Percentiles rank a stretch among this genome's conserved stretches.
phyloP scores from a whole-genome alignment of 768 basidiomycete genomes.

The Coprinopsis sp. region DNA sequence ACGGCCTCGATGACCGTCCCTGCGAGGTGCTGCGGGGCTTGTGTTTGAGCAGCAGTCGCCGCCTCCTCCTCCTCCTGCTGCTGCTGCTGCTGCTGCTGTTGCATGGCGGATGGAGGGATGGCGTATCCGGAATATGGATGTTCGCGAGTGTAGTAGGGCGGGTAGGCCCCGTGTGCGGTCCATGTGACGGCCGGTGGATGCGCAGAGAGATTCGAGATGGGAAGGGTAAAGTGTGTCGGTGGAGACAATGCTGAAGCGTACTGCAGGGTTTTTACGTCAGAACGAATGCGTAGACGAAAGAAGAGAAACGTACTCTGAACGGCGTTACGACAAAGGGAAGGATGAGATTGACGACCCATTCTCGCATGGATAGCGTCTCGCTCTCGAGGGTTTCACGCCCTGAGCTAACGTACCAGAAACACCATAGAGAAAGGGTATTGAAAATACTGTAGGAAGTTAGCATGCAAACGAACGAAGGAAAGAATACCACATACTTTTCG shows the following conservation, averaged over 20 bases:
- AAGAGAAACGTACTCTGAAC: slow-evolving; percentile 34
- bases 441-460: slow-evolving; percentile 46
- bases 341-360: slow-evolving; percentile 24
- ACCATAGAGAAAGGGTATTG: not conserved
- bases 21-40: too few species aligned
- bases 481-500: slow-evolving; percentile 44
- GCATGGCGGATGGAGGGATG: slow-evolving; percentile 10
- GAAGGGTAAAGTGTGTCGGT: slow-evolving; percentile 54
- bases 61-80: too few species aligned
- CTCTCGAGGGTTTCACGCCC: slow-evolving; percentile 18
- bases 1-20: too few species aligned
- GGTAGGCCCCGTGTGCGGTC: slow-evolving; percentile 14
- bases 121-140: not conserved
- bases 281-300: slow-evolving; percentile 8
- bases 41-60: too few species aligned
- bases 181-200: not conserved
- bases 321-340: slow-evolving; percentile 38
- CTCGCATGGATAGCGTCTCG: slow-evolving; percentile 23
- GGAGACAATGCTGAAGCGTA: slow-evolving; percentile 59
- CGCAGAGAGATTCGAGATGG: slow-evolving; percentile 20
- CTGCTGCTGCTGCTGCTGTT: too few species aligned
- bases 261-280: slow-evolving; percentile 20
- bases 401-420: slow-evolving; percentile 4
- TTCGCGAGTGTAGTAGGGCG: slow-evolving; percentile 9
- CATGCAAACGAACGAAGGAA: slow-evolving; percentile 61